phyloP scores from a whole-genome alignment of 225 moss, liverwort and hornwort genomes.

The Pleurozium schreberi region DNA sequence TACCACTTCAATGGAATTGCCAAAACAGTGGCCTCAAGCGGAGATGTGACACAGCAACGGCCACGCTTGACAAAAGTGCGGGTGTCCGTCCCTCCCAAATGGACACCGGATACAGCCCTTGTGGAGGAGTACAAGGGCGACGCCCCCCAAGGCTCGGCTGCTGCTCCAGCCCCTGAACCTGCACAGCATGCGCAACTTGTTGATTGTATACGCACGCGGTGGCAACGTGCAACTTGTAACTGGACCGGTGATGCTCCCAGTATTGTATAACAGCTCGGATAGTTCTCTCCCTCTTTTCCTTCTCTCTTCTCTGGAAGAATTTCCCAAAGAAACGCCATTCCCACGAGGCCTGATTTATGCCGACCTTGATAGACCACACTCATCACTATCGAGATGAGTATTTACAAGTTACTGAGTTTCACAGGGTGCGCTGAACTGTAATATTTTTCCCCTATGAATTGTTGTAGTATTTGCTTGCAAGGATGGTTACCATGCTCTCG shows the following conservation, averaged over 20 bases:
- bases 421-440: slow-evolving; percentile 28
- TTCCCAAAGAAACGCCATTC: slow-evolving; percentile 8
- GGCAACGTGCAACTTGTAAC: slow-evolving; percentile 94
- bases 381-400: slow-evolving; percentile 8
- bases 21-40: slow-evolving; percentile 71
- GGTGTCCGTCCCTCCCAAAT: slow-evolving; percentile 91
- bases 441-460: slow-evolving; percentile 36
- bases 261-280: slow-evolving; percentile 63
- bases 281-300: not conserved
- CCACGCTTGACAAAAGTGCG: slow-evolving; percentile 67
- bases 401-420: slow-evolving; percentile 15
- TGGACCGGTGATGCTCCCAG: slow-evolving; percentile 93
- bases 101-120: slow-evolving; percentile 81
- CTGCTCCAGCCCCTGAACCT: slow-evolving; percentile 42
- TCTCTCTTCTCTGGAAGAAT: not conserved
- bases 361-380: slow-evolving; percentile 11
- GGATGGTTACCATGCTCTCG: not conserved
- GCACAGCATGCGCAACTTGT: slow-evolving; percentile 97
- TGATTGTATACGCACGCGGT: slow-evolving; percentile 93
- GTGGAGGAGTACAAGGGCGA: slow-evolving; percentile 62
- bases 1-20: slow-evolving; percentile 98
- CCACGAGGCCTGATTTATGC: not conserved
- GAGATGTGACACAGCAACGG: slow-evolving; percentile 62
- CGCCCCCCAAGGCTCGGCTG: slow-evolving; percentile 14
- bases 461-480: slow-evolving; percentile 6